Conservation (phyloP, 176 grass and related monocot genomes). For the Triticum urartu region DNA sequence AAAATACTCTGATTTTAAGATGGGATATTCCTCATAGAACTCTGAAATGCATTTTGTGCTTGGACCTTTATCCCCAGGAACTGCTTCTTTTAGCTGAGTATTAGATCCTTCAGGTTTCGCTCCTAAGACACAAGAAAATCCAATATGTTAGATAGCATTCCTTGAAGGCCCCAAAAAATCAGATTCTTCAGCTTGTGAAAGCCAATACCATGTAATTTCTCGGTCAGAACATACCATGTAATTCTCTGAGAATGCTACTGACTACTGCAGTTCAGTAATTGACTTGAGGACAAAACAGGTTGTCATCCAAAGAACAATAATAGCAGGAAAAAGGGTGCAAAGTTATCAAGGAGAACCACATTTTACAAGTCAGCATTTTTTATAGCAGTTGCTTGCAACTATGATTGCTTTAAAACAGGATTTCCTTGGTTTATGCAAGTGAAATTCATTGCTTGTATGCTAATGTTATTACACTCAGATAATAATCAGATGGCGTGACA, state of each 20-base stretch:
- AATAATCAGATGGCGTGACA: slow-evolving; percentile 4
- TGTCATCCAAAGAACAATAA: not conserved
- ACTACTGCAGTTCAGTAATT: not conserved
- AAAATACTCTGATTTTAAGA: slow-evolving; percentile 67
- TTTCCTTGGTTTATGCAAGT: slow-evolving; percentile 2
- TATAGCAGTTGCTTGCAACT: not conserved
- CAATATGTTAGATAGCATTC: slow-evolving; percentile 51
- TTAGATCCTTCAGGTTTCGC: slow-evolving; percentile 43
- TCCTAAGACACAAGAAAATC: slow-evolving; percentile 9
- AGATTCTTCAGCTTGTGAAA: slow-evolving; percentile 27
- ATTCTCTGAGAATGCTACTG: not conserved
- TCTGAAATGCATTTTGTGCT: slow-evolving; percentile 42
- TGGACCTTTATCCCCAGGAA: slow-evolving; percentile 24
- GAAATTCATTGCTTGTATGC: not conserved
- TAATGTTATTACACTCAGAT: not conserved
- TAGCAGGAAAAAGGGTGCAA: not conserved
- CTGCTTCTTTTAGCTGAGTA: slow-evolving; percentile 24
- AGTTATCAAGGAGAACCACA: not conserved
- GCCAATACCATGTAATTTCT: not conserved
- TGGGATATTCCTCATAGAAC: slow-evolving; percentile 72
- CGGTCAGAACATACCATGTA: not conserved
- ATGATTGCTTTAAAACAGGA: slow-evolving; percentile 6
- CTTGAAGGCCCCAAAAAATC: slow-evolving; percentile 43
- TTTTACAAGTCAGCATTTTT: not conserved
- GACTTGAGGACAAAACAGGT: slow-evolving; percentile 12